Evolutionary conservation across 1,284 basidiomycete genomes (phyloP), one percentile per base, ranked within the genome.

Genomic region (Ceratobasidium sp.): DNA sequence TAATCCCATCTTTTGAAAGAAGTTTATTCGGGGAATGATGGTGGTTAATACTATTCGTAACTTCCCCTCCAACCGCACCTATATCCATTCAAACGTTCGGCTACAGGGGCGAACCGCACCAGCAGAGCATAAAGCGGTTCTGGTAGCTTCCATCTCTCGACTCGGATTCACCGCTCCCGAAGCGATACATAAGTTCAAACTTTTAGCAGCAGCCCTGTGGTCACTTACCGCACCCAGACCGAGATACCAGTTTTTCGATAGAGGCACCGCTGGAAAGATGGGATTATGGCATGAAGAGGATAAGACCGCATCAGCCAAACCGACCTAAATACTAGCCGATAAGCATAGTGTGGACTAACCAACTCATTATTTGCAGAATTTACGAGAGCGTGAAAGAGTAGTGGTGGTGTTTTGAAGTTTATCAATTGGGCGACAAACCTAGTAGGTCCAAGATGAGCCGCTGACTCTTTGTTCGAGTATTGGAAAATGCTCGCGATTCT

Each of bases 141-240:
- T 95, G 53, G 90, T 93, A 47, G 91, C 90, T 8, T 88, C 94
- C 13, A 89, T 97, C 39, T 86, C 92, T 61, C 84, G 88, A 23
- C 86, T 97, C 39, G 91, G 93, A 0, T 85, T 97, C 79, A 86
- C 85, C 54, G 83, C 86, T 67, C 85, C 88, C 15, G 84, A 85
- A 35, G 92, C 94, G 3, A 83, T 91, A 11, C 92, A 95, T 82
- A 93, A 92, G 81, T 85, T 94, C 82, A 94, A 94, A 82, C 85
- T 97, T 1, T 86, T 97, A 28, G 93, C 95, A 23, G 95, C 94
- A 20, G 86, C 91, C 31, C 87, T 95, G 74, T 97, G 95, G 95
- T 89, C 91, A 17, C 90, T 89, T 5, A 87, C 89, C 33, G 89
- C 90, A 37, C 93, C 94, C n/a, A n/a, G n/a, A n/a, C 2, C 84